phyloP scores from a whole-genome alignment of 805 yeast species.

The Cyberlindnera misumaiensis region DNA sequence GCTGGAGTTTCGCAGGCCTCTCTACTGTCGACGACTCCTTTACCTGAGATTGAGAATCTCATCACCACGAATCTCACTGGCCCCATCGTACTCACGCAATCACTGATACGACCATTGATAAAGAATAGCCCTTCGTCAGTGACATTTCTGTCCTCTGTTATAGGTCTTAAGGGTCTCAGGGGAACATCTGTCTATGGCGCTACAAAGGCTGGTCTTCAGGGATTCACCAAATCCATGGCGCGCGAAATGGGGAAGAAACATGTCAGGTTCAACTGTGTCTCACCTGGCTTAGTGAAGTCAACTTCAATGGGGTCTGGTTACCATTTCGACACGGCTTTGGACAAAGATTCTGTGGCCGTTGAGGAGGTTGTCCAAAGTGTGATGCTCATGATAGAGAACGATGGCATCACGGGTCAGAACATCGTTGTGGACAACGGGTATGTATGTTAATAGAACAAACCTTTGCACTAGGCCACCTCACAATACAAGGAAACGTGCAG shows the following conservation, averaged over 20 bases:
- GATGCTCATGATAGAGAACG: constrained; percentile 16
- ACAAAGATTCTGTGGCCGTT: constrained; percentile 12
- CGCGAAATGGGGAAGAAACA: constrained; percentile 45
- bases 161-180: constrained; percentile 39
- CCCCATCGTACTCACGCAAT: constrained; percentile 53
- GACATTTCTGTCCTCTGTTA: constrained; percentile 60
- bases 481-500: too few relatives aligned
- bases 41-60: constrained; percentile 36
- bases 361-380: constrained; percentile 22
- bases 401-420: constrained; percentile 26
- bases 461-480: too few relatives aligned
- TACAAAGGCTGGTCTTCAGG: constrained; percentile 62
- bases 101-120: constrained; percentile 47
- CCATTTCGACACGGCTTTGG: constrained; percentile 15
- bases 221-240: constrained; percentile 55
- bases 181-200: constrained; percentile 68
- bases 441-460: constrained; percentile 7
- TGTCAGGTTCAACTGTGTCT: constrained; percentile 56
- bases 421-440: constrained; percentile 26
- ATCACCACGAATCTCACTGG: constrained; percentile 51
- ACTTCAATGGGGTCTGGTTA: constrained; percentile 48
- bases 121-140: constrained; percentile 32
- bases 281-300: constrained; percentile 60
- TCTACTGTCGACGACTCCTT: constrained; percentile 38
- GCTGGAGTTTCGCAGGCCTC: constrained; percentile 60